These are phyloP conservation scores for Macadamia tetraphylla DNA, from an alignment of 164 flowering plant species.

Conservation along the genomic window DNA sequence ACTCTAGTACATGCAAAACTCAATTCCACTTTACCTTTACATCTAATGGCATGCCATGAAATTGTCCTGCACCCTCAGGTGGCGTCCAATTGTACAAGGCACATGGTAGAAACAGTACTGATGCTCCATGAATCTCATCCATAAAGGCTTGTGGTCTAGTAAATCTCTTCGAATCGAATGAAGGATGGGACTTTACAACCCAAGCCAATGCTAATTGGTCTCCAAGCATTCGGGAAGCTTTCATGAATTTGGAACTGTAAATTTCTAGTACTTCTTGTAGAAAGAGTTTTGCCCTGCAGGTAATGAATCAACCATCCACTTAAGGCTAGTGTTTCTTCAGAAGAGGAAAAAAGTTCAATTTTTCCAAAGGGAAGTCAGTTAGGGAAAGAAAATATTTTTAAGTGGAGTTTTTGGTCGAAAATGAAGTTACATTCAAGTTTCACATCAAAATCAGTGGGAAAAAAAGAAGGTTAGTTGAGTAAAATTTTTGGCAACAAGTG, in stretches of 20 bases:
- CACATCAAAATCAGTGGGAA: too few relatives aligned
- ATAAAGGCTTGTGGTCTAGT: conserved; percentile 47
- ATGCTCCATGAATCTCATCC: conserved; percentile 49
- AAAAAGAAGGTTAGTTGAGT: too few relatives aligned
- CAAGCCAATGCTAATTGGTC: conserved; percentile 92
- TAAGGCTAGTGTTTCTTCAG: neutral
- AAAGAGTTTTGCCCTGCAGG: conserved; percentile 65
- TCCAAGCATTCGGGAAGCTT: conserved; percentile 93
- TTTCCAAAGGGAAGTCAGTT: too few relatives aligned
- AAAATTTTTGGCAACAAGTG: too few relatives aligned
- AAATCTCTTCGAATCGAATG: conserved; percentile 64
- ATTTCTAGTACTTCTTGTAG: conserved; percentile 58
- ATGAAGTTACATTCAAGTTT: too few relatives aligned
- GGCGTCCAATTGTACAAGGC: conserved; percentile 92
- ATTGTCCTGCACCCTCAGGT: conserved; percentile 97
- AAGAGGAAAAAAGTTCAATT: neutral
- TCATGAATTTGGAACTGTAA: conserved; percentile 60
- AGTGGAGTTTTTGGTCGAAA: too few relatives aligned
- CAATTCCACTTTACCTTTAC: conserved; percentile 49
- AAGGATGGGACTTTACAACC: conserved; percentile 64
- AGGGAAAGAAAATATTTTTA: too few relatives aligned
- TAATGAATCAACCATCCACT: neutral
- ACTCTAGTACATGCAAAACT: too few relatives aligned
- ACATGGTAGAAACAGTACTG: conserved; percentile 81
- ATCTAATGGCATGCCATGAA: conserved; percentile 98